Conservation (phyloP, 1,284 basidiomycete species). For the Tremellales sp. region DNA sequence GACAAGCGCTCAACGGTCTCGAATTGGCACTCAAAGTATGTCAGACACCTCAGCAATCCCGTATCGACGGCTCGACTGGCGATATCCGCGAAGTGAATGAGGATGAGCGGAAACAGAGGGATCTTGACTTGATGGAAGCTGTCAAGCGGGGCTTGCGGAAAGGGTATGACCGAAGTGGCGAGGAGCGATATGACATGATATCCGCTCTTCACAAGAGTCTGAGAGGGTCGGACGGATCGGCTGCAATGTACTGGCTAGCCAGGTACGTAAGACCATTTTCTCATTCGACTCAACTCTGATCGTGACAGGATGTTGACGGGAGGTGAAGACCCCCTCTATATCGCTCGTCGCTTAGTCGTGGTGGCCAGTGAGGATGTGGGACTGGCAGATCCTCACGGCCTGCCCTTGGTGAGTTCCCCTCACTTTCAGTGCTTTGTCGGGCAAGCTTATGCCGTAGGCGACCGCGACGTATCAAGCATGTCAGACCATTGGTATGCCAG, state of each 20-base stretch:
- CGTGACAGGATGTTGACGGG: constrained; percentile 62
- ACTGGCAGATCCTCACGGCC: constrained; percentile 66
- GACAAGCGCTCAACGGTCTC: constrained; percentile 50
- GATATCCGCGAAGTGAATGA: constrained; percentile 3
- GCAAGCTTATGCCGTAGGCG: constrained; percentile 52
- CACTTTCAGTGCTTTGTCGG: neutral
- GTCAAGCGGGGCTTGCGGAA: constrained; percentile 45
- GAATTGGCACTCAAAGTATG: constrained; percentile 50
- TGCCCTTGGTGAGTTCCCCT: constrained; percentile 59
- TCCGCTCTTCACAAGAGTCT: constrained; percentile 82
- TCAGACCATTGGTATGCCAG: constrained; percentile 79
- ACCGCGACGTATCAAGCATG: constrained; percentile 71
- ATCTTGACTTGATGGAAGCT: constrained; percentile 47
- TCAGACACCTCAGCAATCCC: constrained; percentile 17
- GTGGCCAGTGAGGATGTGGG: constrained; percentile 84
- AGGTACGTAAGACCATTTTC: constrained; percentile 35
- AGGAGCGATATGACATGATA: constrained; percentile 80
- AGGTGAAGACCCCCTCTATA: constrained; percentile 85
- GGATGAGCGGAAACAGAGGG: constrained; percentile 17
- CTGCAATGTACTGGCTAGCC: constrained; percentile 85
- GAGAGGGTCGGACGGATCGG: constrained; percentile 71
- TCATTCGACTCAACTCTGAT: neutral
- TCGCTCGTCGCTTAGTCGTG: constrained; percentile 74
- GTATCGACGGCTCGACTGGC: neutral
- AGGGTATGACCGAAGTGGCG: constrained; percentile 69